These are phyloP conservation scores for Candida nemodendra DNA, from an alignment of 805 yeast species.

Conservation along the genomic window DNA sequence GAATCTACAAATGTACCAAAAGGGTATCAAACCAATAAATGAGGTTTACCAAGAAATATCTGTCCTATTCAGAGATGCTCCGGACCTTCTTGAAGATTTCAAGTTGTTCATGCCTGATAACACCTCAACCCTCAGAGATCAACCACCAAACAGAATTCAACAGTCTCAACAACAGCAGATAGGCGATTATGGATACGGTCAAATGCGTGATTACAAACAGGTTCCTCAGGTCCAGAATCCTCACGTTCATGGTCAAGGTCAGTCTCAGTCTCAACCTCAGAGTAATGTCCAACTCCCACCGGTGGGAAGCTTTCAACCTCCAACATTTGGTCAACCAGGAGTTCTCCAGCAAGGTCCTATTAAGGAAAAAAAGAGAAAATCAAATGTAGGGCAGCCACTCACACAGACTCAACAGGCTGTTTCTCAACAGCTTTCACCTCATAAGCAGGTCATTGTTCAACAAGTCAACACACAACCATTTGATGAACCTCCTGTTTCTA, in stretches of 20 bases:
- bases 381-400: conserved; percentile 19
- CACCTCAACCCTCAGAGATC: conserved; percentile 30
- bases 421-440: conserved; percentile 20
- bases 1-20: conserved; percentile 92
- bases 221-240: conserved; percentile 5
- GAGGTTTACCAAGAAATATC: conserved; percentile 96
- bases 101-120: conserved; percentile 93
- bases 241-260: conserved; percentile 17
- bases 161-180: conserved; percentile 18
- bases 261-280: conserved; percentile 19
- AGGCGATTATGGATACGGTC: conserved; percentile 21
- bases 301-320: conserved; percentile 83
- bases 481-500: conserved; percentile 50
- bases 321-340: conserved; percentile 35
- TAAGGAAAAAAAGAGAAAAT: conserved; percentile 29
- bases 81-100: conserved; percentile 91
- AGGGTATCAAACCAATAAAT: conserved; percentile 91
- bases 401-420: conserved; percentile 23
- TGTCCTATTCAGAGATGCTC: conserved; percentile 83
- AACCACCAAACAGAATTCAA: conserved; percentile 24
- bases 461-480: conserved; percentile 23
- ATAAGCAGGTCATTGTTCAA: conserved; percentile 8
- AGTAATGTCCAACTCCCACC: conserved; percentile 70
- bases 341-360: conserved; percentile 22
- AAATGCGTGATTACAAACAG: conserved; percentile 20